Conservation (phyloP, 2,329 filamentous ascomycete species). For the Diplodia corticola region DNA sequence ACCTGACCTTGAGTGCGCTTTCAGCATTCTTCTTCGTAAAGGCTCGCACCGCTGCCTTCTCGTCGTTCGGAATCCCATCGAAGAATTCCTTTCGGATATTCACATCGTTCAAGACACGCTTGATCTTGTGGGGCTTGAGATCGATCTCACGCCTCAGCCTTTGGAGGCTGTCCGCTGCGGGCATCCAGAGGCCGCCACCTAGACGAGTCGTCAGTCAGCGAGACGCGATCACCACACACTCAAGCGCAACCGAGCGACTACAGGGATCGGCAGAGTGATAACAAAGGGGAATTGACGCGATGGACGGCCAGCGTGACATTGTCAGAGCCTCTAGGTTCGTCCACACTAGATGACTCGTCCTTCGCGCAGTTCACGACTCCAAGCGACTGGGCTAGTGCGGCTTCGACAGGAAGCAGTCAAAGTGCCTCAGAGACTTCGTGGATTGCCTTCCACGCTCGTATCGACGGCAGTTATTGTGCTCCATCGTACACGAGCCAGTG, state of each 20-base stretch:
- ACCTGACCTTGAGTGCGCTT: conserved; percentile 86
- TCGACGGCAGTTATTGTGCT: background rate
- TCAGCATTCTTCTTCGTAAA: conserved; percentile 68
- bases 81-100: conserved; percentile 67
- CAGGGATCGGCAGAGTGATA: background rate
- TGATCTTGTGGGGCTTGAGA: conserved; percentile 68
- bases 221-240: conserved; percentile 4
- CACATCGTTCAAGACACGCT: conserved; percentile 63
- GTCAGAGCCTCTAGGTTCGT: background rate
- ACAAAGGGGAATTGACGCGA: background rate
- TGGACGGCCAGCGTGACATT: background rate
- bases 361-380: background rate
- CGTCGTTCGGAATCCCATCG: conserved; percentile 54
- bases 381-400: background rate
- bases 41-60: conserved; percentile 64
- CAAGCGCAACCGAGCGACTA: background rate
- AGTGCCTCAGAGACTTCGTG: background rate
- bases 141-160: conserved; percentile 75
- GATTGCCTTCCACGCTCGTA: background rate
- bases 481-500: background rate
- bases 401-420: background rate
- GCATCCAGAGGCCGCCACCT: conserved; percentile 81
- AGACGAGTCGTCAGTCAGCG: conserved; percentile 22
- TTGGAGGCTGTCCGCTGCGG: conserved; percentile 65
- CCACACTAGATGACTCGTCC: background rate